Conservation (phyloP, 177 flowering plant species). For the Tripterygium wilfordii region DNA sequence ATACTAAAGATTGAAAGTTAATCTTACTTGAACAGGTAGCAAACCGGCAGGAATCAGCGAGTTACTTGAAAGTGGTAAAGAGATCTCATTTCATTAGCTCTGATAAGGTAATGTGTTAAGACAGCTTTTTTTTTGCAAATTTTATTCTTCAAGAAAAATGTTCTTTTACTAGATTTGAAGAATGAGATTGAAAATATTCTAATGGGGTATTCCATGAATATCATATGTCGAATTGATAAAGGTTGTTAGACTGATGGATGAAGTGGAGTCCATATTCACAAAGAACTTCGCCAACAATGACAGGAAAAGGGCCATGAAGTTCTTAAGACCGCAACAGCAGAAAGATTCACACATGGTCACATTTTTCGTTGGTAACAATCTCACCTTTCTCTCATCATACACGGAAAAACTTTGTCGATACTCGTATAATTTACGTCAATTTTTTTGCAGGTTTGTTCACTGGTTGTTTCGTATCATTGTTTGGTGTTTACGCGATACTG, state of each 20-base stretch:
- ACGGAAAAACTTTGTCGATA: too few relatives aligned
- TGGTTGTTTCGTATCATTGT: slow-evolving; percentile 85
- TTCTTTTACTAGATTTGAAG: background rate
- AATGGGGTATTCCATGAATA: background rate
- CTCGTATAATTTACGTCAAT: too few relatives aligned
- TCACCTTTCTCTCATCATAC: slow-evolving; percentile 2
- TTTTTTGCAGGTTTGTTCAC: slow-evolving; percentile 92
- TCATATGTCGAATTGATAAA: slow-evolving; percentile 19
- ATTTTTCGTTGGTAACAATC: slow-evolving; percentile 77
- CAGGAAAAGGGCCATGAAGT: slow-evolving; percentile 97
- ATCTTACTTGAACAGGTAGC: slow-evolving; percentile 48
- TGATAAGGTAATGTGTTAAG: slow-evolving; percentile 69
- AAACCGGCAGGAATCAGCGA: slow-evolving; percentile 61
- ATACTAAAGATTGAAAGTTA: background rate
- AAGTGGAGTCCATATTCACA: slow-evolving; percentile 97
- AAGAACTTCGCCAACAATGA: slow-evolving; percentile 90
- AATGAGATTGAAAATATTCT: slow-evolving; percentile 5
- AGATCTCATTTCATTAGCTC: slow-evolving; percentile 86
- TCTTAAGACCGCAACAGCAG: slow-evolving; percentile 67
- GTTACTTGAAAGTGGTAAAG: slow-evolving; percentile 72
- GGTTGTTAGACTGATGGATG: slow-evolving; percentile 87
- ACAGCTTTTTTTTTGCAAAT: too few relatives aligned
- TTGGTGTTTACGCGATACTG: slow-evolving; percentile 67
- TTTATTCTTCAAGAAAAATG: too few relatives aligned
- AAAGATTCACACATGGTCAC: slow-evolving; percentile 90